Evolutionary conservation across 2,329 filamentous ascomycete genomes (phyloP), one percentile per base, ranked within the genome.

Genomic region (Pseudogymnoascus verrucosus): DNA sequence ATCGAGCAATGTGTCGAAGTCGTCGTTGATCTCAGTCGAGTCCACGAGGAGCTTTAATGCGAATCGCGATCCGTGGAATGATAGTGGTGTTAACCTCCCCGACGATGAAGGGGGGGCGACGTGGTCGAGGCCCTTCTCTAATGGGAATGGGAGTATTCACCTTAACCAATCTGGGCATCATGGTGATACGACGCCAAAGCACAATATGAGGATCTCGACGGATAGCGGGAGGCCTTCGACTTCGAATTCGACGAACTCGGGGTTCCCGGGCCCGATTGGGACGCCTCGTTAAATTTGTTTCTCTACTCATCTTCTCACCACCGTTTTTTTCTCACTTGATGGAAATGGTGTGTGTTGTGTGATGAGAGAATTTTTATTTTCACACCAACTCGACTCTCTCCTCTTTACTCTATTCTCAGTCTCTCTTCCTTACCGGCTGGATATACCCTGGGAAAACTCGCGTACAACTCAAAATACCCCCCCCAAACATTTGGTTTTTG

Each of bases 61-160:
- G 69, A 96, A 96, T 76, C 90, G 93, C 76, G 96, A 97, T 78
- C 93, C 93, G 66, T 98, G 93, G 93, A 97, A 97, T 75, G 93
- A 98, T 76, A 96, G 91, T 73, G 93, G 93, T 71, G 92, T 97
- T 74, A 97, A 97, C 75, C 86, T 97, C 69, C 83, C 90, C 67
- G 93, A 97, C 71, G 91, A 96, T 68, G 92, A 97, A 70, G 71
- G 78, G 64, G 80, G 83, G 10, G 31, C 31, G 68, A 82, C 83
- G 40, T 77, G 81, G 62, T 78, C 78, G 61, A 84, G 85, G 68
- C 84, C 85, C 70, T 84, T 87, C 69, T 83, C 84, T 72, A 89
- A 86, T 74, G 86, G 84, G 73, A 89, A 87, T 75, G 85, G 84
- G 74, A 80, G 81, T 71, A 79, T 88, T 74, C 82, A 81, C 73